Conservation (phyloP, 352 stramenopile species). For the Globisporangium recalcitrans region DNA sequence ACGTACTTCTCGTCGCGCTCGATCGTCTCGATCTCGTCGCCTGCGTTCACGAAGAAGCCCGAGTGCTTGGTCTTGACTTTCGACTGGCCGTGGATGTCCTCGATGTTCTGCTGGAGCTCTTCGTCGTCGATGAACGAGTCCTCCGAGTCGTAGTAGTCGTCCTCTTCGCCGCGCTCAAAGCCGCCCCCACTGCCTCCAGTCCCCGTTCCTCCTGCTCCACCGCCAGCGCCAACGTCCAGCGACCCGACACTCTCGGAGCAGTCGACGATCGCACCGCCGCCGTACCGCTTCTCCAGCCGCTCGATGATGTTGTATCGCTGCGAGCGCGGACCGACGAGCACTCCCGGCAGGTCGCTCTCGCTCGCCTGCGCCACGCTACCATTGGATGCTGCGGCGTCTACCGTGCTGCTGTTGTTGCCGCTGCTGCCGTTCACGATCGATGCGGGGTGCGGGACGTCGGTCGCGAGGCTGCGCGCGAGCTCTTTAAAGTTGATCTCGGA, state of each 20-base stretch:
- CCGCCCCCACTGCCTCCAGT: slow-evolving; percentile 14
- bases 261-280: slow-evolving; percentile 56
- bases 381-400: neutral
- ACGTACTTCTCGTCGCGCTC: slow-evolving; percentile 23
- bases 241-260: slow-evolving; percentile 22
- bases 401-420: slow-evolving; percentile 1
- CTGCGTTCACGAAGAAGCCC: slow-evolving; percentile 87
- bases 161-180: slow-evolving; percentile 55
- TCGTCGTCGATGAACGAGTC: slow-evolving; percentile 86
- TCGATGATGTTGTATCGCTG: slow-evolving; percentile 86
- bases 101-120: slow-evolving; percentile 82
- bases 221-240: slow-evolving; percentile 7
- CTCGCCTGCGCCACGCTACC: neutral
- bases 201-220: slow-evolving; percentile 3
- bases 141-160: slow-evolving; percentile 86
- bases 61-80: slow-evolving; percentile 79
- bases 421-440: neutral
- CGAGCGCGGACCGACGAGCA: slow-evolving; percentile 20
- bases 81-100: slow-evolving; percentile 67
- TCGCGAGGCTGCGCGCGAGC: slow-evolving; percentile 29
- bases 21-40: slow-evolving; percentile 81
- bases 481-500: slow-evolving; percentile 75
- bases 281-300: slow-evolving; percentile 81
- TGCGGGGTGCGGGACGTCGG: slow-evolving; percentile 1
- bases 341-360: slow-evolving; percentile 10